Base-by-base conservation (phyloP, 305 asterid genomes). In the Ilex paraguariensis region DNA sequence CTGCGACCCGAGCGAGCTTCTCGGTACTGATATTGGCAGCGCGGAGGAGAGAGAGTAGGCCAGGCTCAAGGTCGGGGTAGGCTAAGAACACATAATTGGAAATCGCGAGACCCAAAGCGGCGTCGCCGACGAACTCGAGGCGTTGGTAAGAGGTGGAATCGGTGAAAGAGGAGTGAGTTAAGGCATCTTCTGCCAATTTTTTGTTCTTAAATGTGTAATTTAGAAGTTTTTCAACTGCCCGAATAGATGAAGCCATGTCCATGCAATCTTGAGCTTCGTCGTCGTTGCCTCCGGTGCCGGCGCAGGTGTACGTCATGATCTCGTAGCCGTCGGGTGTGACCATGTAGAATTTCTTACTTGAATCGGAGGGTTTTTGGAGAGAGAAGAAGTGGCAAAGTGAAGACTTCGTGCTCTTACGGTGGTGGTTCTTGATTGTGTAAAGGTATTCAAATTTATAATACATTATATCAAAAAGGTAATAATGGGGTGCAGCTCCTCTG, bases 141-240 rank as follows among this genome's bases (percentile, higher is more conserved):
- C 52, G 11, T 2, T 46, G 52, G 15, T 46, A 46, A 13, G 15
- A 46, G 52, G 52, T 4, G 3, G 52, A 46, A 11, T 46, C 52
- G 10, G 16, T 13, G 15, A 5, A 46, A 13, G 52, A 46, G 13
- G 52, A 46, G 15, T 46, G 52, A 3, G 52, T 87, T 15, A 87
- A 62, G 9, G 96, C 95, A 7, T 82, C 93, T 63, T 85, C 95
- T 2, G 87, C 77, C 46, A 81, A 87, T 66, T 77, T 79, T 70
- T 63, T 77, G 61, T 79, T 67, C 36, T 56, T 50, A 65, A 90
- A 90, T 0, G 56, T 63, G 76, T 85, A 86, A 0, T 62, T 40
- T 31, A 85, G 73, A 0, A 86, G 40, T 1, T 70, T 56, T 79
- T 88, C 95, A 60, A 84, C 90, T 4, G 67, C 78, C 60, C 13